Evolutionary conservation across 768 basidiomycete species (phyloP), one percentile per base, ranked within the genome.

Genomic region (Suillus placidus): DNA sequence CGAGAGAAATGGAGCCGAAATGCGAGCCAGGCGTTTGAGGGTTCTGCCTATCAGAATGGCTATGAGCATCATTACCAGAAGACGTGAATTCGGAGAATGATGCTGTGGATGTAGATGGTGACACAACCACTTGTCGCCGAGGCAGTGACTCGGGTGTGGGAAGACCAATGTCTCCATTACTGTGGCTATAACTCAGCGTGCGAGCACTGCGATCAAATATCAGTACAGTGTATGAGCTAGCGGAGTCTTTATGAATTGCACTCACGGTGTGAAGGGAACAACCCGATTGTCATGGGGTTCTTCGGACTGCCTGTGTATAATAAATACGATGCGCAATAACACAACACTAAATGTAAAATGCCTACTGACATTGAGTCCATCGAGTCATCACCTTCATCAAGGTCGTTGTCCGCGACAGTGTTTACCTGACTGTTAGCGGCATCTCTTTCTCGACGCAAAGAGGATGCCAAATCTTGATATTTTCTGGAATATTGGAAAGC

Each of bases 121-220:
- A n/a, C 10, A 9, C 12, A 32, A 23, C 32, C 57, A 40, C 18
- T 23, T 16, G n/a, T n/a, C 37, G 34, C 26, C 37, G 55, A 60
- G 62, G 62, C 8, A 63, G 12, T 55, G 62, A 63, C 56, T 63
- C 62, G 6, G 62, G 62, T 10, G 62, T 63, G 16, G 37, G 56
- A n/a, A 62, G 54, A 2, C 61, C 47, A 3, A 62, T 60, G 16
- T 60, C 10, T 32, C 26, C 18, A 12, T 60, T 4, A 42, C 26
- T 32, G 30, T 16, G 26, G 26, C 38, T 40, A 60, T 38, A 26
- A 10, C 18, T 57, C n/a, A 30, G 51, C 26, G 62, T 18, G 55
- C 52, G 52, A 61, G 32, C 30, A 38, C 56, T 63, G 62, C 26
- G 14, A 6, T 42, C 18, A 5, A 57, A 60, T 30, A 7, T 60